Evolutionary conservation across 176 grass and related monocot species (phyloP), one percentile per base, ranked within the genome.

Genomic region (Canna indica): DNA sequence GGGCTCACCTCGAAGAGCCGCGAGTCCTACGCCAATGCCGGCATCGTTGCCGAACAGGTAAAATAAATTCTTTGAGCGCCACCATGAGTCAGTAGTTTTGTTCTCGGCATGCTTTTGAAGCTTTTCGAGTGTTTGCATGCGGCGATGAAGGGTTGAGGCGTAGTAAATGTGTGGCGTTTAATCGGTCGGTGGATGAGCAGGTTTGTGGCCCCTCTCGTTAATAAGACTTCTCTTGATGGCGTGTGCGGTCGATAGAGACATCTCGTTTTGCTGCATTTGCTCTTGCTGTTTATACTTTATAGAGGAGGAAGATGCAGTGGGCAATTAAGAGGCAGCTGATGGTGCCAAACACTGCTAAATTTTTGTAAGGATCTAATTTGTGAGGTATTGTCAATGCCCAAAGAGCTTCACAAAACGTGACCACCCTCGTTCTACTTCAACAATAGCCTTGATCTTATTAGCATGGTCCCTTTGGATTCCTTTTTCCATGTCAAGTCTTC

Each of bases 1-100:
- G 90, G 95, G 3, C 86, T 99, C 63, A 93, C 95, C 29, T 93
- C 89, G 62, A 99, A 85, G 87, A 88, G 95, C 74, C 82, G 90
- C 17, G 90, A 93, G 77, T 93, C 95, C 61, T 99, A 93, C 53
- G 86, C 95, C 78, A 93, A 99, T 83, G 95, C 95, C 28, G 95
- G 95, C 29, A 82, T 93, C 42, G 84, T 94, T 4, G 95, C 95
- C 0, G 95, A 99, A 67, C 90, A 99, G 90, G 95, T 90, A 83
- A 82, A 69, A 80, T n/a, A 83, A 82, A 69, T 78, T n/a, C 46
- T 54, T 20, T 28, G 16, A 57, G 64, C 66, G 34, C 52, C 60
- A 1, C 45, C 77, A 57, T 25, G 50, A 20, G 78, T 33, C 44
- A n/a, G n/a, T n/a, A n/a, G n/a, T n/a, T 41, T 67, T 59, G 6